Percentiles rank a stretch among this genome's conserved stretches.
Evolutionary conservation across 768 basidiomycete genomes (phyloP).

Genomic region (Suillus decipiens): DNA sequence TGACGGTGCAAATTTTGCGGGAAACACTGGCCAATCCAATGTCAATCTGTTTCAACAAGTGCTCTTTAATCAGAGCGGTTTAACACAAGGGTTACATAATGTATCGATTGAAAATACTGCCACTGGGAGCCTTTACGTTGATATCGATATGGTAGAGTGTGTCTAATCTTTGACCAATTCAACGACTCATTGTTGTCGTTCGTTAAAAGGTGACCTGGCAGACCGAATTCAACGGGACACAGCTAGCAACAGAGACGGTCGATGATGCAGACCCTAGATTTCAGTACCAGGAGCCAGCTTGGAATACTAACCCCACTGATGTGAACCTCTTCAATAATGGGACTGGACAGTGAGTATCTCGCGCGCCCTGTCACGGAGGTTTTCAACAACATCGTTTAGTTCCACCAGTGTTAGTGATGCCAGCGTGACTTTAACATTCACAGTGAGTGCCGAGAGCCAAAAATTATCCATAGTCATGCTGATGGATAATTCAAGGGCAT

Average conservation of each 20-base stretch:
- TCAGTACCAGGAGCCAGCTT: slow-evolving; percentile 35
- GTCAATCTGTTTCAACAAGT: slow-evolving; percentile 39
- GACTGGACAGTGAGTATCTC: slow-evolving; percentile 39
- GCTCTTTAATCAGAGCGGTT: slow-evolving; percentile 39
- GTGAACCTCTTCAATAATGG: slow-evolving; percentile 43
- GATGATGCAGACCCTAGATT: slow-evolving; percentile 42
- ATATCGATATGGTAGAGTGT: slow-evolving; percentile 47
- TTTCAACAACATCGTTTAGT: slow-evolving; percentile 23
- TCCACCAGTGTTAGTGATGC: slow-evolving; percentile 36
- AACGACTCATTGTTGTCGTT: slow-evolving; percentile 4
- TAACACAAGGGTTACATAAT: slow-evolving; percentile 38
- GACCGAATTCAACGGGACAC: slow-evolving; percentile 23
- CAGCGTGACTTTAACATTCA: slow-evolving; percentile 39
- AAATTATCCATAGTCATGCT: neutral
- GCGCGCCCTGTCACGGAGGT: neutral
- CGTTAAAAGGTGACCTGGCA: slow-evolving; percentile 27
- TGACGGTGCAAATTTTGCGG: slow-evolving; percentile 35
- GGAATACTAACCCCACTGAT: slow-evolving; percentile 35
- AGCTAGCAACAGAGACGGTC: slow-evolving; percentile 22
- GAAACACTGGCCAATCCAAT: slow-evolving; percentile 29
- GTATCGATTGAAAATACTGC: slow-evolving; percentile 35
- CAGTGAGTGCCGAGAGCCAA: slow-evolving; percentile 30
- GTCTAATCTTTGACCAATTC: neutral
- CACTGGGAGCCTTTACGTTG: slow-evolving; percentile 30
- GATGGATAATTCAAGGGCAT: slow-evolving; percentile 26